A percentile compares a stretch with the other conserved stretches of the same genome.
phyloP scores from a whole-genome alignment of 2,329 filamentous ascomycete genomes.

The Neonectria hederae region DNA sequence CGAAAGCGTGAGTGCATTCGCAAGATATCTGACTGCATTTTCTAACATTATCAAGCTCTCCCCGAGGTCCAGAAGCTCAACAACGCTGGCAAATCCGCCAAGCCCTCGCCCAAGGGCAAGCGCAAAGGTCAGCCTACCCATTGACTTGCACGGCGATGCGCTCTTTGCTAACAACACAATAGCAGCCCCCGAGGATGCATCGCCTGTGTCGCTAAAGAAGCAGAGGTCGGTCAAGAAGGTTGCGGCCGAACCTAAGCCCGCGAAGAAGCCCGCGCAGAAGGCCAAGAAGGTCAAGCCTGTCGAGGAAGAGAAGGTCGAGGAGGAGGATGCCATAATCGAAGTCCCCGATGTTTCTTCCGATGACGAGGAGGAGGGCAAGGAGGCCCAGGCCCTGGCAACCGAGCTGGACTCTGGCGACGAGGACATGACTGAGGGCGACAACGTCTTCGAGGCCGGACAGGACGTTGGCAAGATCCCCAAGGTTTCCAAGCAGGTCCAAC shows the following conservation, averaged over 20 bases:
- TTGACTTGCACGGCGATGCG: background rate
- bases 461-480: slow-evolving; percentile 62
- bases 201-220: slow-evolving; percentile 56
- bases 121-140: slow-evolving; percentile 46
- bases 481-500: slow-evolving; percentile 55
- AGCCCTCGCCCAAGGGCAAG: slow-evolving; percentile 45
- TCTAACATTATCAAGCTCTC: slow-evolving; percentile 39
- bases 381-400: slow-evolving; percentile 55
- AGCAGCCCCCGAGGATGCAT: slow-evolving; percentile 56
- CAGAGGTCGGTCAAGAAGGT: slow-evolving; percentile 52
- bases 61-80: slow-evolving; percentile 46
- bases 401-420: slow-evolving; percentile 57
- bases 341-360: slow-evolving; percentile 43
- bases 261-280: slow-evolving; percentile 49
- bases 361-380: slow-evolving; percentile 54
- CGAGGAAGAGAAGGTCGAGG: slow-evolving; percentile 36
- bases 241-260: slow-evolving; percentile 36
- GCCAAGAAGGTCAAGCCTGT: slow-evolving; percentile 43
- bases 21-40: background rate
- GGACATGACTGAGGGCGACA: slow-evolving; percentile 48
- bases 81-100: slow-evolving; percentile 42
- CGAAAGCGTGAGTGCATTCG: slow-evolving; percentile 44
- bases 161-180: slow-evolving; percentile 38
- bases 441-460: slow-evolving; percentile 57
- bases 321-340: slow-evolving; percentile 45